Evolutionary conservation across 768 basidiomycete genomes (phyloP), one percentile per base, ranked within the genome.

Genomic region (Guyanaporus albipodus): DNA sequence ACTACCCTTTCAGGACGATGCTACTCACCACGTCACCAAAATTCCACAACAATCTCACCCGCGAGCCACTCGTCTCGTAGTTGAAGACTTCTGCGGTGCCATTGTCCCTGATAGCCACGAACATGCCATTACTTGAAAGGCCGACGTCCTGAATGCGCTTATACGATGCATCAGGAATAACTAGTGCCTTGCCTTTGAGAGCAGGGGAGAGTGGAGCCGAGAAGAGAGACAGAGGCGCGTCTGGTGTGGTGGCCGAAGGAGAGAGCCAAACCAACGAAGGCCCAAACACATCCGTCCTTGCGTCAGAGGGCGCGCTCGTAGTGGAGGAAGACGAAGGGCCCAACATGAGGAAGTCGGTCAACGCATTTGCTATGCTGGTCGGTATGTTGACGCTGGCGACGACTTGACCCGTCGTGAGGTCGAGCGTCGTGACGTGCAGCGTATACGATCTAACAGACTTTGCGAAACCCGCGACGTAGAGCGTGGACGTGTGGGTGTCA

Each of bases 341-440:
- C 31, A 77, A 54, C 6, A 69, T 42, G 17, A 75, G 40, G 7
- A 76, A 62, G 43, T 75, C 67, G 0, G 66, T 51, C 6, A 70
- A 60, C 0, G 60, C 68, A 5, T 66, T 56, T 1, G 50, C 38
- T 38, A 82, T 67, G 31, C 57, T 70, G 1, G 85, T 85, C 12
- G 82, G 77, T 27, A 91, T 66, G 46, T 78, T 70, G 1, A 67
- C 70, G 19, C 66, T 73, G 11, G 71, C 58, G 44, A 84, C 55
- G 18, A 82, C 52, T 31, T 73, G 67, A 4, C 85, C 87, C 4
- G 75, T 79, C 3, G 62, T 43, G 0, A 81, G 58, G 39, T 79
- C 73, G 7, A 94, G 67, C 1, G 82, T 71, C 18, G 81, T 77
- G 52, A 87, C 71, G 46, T 87, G 82, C 1, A 95, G 67, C 12